phyloP scores from a whole-genome alignment of 2,329 filamentous ascomycete species.

The Venturia aucupariae region DNA sequence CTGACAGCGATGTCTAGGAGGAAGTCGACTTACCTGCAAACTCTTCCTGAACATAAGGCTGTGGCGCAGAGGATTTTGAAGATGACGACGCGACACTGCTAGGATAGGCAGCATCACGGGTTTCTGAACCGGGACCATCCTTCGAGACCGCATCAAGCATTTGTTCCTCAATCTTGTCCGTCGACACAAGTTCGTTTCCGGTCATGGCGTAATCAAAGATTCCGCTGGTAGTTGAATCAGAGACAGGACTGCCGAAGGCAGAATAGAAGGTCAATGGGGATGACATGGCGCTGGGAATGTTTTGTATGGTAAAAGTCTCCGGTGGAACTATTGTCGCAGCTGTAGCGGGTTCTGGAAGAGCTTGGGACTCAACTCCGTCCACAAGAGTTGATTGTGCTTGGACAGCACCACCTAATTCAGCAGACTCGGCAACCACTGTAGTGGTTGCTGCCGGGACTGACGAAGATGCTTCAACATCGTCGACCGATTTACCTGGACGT shows the following conservation, averaged over 20 bases:
- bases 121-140: neutral
- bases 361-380: neutral
- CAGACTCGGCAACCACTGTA: neutral
- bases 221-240: neutral
- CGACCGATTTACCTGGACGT: neutral
- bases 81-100: neutral
- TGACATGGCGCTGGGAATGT: neutral
- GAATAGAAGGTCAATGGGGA: neutral
- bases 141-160: neutral
- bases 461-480: neutral
- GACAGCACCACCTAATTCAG: neutral
- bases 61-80: neutral
- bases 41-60: neutral
- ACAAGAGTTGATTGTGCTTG: neutral
- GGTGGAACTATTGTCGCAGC: neutral
- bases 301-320: neutral
- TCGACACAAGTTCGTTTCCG: neutral
- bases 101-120: neutral
- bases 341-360: neutral
- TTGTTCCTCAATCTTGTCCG: neutral
- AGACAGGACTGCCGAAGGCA: neutral
- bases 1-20: neutral
- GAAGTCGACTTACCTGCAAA: neutral
- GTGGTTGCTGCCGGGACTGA: neutral
- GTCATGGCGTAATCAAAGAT: neutral